These are phyloP conservation scores for Chrysoporthe puriensis DNA, from an alignment of 2,329 filamentous ascomycete species.

Conservation along the genomic window DNA sequence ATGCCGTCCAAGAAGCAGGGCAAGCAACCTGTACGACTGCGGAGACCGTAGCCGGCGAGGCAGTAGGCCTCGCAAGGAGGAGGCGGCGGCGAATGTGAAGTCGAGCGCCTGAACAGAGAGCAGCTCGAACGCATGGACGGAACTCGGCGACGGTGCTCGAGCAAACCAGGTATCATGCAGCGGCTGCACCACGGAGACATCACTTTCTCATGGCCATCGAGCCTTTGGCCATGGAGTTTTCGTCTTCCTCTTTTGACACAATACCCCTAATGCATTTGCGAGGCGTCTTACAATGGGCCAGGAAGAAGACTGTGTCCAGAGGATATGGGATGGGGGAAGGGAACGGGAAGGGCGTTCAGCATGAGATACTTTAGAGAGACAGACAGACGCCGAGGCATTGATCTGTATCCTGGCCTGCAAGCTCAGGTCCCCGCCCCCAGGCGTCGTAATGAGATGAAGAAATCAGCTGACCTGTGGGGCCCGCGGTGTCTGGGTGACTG, in stretches of 20 bases:
- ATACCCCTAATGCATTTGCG: slow-evolving; percentile 27
- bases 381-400: too few species aligned
- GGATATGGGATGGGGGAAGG: not conserved
- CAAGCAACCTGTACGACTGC: slow-evolving; percentile 38
- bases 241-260: not conserved
- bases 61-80: not conserved
- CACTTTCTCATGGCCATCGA: not conserved
- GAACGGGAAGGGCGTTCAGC: too few species aligned
- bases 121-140: not conserved
- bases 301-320: not conserved
- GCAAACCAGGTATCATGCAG: not conserved
- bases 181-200: not conserved
- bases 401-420: too few species aligned
- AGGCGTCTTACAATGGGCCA: slow-evolving; percentile 14
- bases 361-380: too few species aligned
- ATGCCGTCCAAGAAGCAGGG: slow-evolving; percentile 60
- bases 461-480: too few species aligned
- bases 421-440: too few species aligned
- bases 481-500: too few species aligned
- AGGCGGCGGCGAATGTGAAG: not conserved
- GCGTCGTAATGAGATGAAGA: too few species aligned
- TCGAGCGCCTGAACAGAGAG: not conserved
- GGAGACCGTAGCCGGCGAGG: not conserved
- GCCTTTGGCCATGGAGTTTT: not conserved
- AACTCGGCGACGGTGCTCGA: not conserved